A percentile compares a stretch with the other conserved stretches of the same genome.
These are phyloP conservation scores for Bassia scoparia DNA, from an alignment of 148 eudicot species.

Conservation along the genomic window DNA sequence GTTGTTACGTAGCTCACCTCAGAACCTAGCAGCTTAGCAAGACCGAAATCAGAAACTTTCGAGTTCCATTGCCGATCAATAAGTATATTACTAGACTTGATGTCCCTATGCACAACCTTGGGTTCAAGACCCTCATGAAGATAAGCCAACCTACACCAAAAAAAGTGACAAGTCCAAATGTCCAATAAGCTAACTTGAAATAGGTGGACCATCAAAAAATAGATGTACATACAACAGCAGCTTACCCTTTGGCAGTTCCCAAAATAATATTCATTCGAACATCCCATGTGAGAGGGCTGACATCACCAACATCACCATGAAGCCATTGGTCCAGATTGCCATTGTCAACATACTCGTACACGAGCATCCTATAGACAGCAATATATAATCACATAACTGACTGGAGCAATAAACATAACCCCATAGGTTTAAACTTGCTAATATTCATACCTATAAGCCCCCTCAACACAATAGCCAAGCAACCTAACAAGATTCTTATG, in stretches of 20 bases:
- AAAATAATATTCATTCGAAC: constrained; percentile 71
- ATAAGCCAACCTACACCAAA: constrained; percentile 68
- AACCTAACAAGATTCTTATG: constrained; percentile 93
- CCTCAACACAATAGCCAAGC: constrained; percentile 93
- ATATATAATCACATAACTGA: background rate
- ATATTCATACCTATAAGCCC: constrained; percentile 69
- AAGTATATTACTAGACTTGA: constrained; percentile 82
- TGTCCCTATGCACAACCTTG: constrained; percentile 86
- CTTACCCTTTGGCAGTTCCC: constrained; percentile 89
- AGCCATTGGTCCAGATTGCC: constrained; percentile 95
- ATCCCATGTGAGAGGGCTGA: constrained; percentile 90
- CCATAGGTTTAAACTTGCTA: constrained; percentile 1
- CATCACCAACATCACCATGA: constrained; percentile 87
- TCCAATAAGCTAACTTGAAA: constrained; percentile 3
- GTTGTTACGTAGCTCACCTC: constrained; percentile 82
- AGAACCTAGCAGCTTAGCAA: constrained; percentile 77
- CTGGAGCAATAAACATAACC: background rate
- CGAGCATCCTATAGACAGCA: constrained; percentile 67
- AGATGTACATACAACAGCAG: background rate
- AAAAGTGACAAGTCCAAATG: constrained; percentile 14
- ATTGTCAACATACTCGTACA: constrained; percentile 85
- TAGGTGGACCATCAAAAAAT: constrained; percentile 1
- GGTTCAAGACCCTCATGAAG: constrained; percentile 97
- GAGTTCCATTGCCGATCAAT: constrained; percentile 74
- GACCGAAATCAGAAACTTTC: constrained; percentile 88